These are phyloP conservation scores for Lentinus brumalis DNA, from an alignment of 768 basidiomycete species.

Conservation along the genomic window DNA sequence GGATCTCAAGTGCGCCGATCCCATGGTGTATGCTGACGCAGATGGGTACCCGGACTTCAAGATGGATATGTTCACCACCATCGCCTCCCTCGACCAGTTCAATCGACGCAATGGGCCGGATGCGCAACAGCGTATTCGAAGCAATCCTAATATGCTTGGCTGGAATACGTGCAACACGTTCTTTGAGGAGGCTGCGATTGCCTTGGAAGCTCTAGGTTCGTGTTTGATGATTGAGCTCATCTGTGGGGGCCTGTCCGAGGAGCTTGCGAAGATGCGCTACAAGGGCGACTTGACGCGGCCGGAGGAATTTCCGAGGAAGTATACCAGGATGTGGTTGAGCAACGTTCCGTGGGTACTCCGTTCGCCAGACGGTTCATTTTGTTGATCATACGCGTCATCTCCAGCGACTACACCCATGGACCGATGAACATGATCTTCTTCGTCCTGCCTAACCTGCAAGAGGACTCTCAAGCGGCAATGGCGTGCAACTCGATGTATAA, in stretches of 20 bases:
- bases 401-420: conserved; percentile 37
- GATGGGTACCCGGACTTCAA: too few relatives aligned
- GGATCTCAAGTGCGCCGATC: too few relatives aligned
- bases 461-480: conserved; percentile 24
- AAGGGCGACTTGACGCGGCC: conserved; percentile 29
- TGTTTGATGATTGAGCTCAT: conserved; percentile 31
- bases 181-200: conserved; percentile 30
- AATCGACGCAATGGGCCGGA: too few relatives aligned
- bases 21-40: too few relatives aligned
- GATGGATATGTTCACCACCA: too few relatives aligned
- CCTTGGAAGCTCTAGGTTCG: conserved; percentile 8
- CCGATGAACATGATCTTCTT: conserved; percentile 31
- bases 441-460: conserved; percentile 31
- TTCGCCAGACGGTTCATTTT: too few relatives aligned
- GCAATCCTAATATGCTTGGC: too few relatives aligned
- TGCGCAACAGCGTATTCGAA: too few relatives aligned
- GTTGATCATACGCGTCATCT: too few relatives aligned
- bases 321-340: conserved; percentile 38
- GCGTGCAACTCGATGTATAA: conserved; percentile 36
- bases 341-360: conserved; percentile 33
- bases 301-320: conserved; percentile 31
- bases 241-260: conserved; percentile 32
- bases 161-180: conserved; percentile 20
- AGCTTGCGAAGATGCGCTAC: conserved; percentile 33
- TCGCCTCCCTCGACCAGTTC: too few relatives aligned